Percentiles rank a stretch among this genome's conserved stretches.
phyloP scores from a whole-genome alignment of 306 rosid genomes.

The Abrus precatorius region DNA sequence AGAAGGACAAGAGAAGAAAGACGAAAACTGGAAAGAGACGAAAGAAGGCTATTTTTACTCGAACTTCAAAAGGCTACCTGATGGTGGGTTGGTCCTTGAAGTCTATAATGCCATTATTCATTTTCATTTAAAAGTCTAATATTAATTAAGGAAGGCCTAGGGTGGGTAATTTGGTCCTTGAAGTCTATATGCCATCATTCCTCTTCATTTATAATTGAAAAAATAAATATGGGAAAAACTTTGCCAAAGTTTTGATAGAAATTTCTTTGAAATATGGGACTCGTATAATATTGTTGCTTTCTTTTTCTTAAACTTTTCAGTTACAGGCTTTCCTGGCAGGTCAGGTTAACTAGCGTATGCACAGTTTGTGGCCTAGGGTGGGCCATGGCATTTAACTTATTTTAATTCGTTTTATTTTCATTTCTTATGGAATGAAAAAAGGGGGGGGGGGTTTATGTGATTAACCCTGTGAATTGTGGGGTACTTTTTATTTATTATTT shows the following conservation, averaged over 20 bases:
- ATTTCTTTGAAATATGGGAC: neutral
- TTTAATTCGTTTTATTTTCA: neutral
- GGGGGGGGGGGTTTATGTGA: constrained; percentile 17
- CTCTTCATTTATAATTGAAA: neutral
- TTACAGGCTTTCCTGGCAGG: neutral
- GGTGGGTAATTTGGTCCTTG: neutral
- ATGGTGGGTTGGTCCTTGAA: constrained; percentile 65
- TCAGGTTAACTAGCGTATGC: neutral
- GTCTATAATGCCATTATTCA: constrained; percentile 48
- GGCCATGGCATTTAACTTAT: neutral
- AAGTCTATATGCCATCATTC: constrained; percentile 12
- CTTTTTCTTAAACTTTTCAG: neutral
- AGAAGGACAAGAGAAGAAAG: constrained; percentile 59
- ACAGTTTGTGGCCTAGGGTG: constrained; percentile 9
- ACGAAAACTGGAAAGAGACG: constrained; percentile 56
- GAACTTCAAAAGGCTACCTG: constrained; percentile 55
- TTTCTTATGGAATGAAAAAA: constrained; percentile 30
- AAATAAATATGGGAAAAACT: constrained; percentile 6
- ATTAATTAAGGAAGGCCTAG: constrained; percentile 39
- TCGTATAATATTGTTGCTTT: neutral
- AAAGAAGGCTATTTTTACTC: constrained; percentile 49
- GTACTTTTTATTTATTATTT: neutral
- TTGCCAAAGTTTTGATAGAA: neutral
- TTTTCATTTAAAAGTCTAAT: constrained; percentile 47
- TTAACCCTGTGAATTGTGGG: constrained; percentile 40